Percentiles rank a stretch among this genome's conserved stretches.
Evolutionary conservation across 2,329 filamentous ascomycete species (phyloP).

Genomic region (Pezizomycotina sp.): DNA sequence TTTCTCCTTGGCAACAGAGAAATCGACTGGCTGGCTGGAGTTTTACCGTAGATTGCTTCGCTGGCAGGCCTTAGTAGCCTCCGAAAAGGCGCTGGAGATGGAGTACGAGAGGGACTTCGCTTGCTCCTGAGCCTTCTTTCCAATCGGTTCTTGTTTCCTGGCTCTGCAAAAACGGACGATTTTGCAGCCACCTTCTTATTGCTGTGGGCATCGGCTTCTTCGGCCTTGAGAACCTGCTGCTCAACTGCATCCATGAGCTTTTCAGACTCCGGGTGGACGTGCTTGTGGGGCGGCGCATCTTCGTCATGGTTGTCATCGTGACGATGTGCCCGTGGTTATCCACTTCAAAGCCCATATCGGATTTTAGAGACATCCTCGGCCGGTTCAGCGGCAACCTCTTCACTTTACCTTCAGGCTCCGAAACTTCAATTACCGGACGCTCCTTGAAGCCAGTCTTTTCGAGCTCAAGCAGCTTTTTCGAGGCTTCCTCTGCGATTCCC

Average conservation of each 20-base stretch:
- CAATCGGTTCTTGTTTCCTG: conserved; percentile 36
- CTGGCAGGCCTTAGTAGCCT: conserved; percentile 31
- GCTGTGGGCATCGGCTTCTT: not conserved
- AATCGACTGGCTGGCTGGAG: too few species aligned
- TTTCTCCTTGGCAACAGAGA: conserved; percentile 38
- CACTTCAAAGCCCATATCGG: conserved; percentile 1
- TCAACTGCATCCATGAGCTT: conserved; percentile 23
- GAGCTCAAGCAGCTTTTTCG: conserved; percentile 60
- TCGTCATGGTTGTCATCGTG: conserved; percentile 15
- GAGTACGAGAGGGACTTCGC: conserved; percentile 41
- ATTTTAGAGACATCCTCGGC: conserved; percentile 6
- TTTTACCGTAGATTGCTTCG: conserved; percentile 35
- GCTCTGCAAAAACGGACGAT: conserved; percentile 35
- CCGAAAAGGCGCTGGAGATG: conserved; percentile 40
- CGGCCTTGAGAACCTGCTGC: not conserved
- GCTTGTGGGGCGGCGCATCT: conserved; percentile 24
- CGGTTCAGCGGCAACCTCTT: conserved; percentile 15
- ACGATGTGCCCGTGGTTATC: conserved; percentile 9
- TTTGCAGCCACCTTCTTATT: conserved; percentile 28
- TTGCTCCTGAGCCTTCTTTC: conserved; percentile 39
- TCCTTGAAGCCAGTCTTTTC: conserved; percentile 81
- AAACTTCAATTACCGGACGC: conserved; percentile 50
- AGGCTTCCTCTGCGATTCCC: conserved; percentile 59
- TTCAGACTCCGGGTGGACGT: conserved; percentile 11
- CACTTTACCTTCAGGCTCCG: conserved; percentile 24